phyloP scores from a whole-genome alignment of 768 basidiomycete genomes.

The Phylloporus rhodoxanthus region DNA sequence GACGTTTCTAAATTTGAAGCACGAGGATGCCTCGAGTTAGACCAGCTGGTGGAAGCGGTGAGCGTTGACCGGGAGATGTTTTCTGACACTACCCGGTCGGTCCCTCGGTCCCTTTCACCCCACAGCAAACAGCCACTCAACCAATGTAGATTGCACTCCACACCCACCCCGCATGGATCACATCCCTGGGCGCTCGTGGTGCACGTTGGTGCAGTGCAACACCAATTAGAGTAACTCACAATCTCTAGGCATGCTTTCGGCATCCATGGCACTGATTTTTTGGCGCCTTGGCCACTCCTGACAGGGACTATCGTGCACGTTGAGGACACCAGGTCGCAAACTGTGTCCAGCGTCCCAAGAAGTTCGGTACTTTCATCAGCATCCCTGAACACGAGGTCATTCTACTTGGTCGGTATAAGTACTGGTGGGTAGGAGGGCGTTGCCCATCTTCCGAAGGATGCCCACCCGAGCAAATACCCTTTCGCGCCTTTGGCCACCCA shows the following conservation, averaged over 20 bases:
- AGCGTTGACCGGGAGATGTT: not conserved
- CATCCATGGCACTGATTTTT: not conserved
- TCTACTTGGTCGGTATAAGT: slow-evolving; percentile 4
- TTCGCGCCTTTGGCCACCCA: not conserved
- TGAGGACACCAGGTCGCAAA: not conserved
- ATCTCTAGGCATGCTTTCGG: not conserved
- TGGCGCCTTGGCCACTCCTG: not conserved
- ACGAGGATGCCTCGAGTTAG: not conserved
- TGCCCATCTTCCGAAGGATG: not conserved
- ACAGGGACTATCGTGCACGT: not conserved
- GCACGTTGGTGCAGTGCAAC: not conserved
- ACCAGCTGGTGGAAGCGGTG: not conserved
- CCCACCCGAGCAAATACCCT: not conserved
- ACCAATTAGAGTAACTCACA: not conserved
- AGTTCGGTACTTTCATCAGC: not conserved
- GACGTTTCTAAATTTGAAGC: not conserved
- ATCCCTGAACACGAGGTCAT: not conserved
- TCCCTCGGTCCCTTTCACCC: too few relatives aligned
- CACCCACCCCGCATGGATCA: too few relatives aligned
- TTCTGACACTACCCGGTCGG: too few relatives aligned
- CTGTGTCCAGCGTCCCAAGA: not conserved
- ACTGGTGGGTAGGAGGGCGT: not conserved
- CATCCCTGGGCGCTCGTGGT: too few relatives aligned
- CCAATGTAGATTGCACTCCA: not conserved
- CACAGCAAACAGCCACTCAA: too few relatives aligned